These are phyloP conservation scores for Neurospora sp. DNA, from an alignment of 495 filamentous ascomycete species.

Conservation along the genomic window DNA sequence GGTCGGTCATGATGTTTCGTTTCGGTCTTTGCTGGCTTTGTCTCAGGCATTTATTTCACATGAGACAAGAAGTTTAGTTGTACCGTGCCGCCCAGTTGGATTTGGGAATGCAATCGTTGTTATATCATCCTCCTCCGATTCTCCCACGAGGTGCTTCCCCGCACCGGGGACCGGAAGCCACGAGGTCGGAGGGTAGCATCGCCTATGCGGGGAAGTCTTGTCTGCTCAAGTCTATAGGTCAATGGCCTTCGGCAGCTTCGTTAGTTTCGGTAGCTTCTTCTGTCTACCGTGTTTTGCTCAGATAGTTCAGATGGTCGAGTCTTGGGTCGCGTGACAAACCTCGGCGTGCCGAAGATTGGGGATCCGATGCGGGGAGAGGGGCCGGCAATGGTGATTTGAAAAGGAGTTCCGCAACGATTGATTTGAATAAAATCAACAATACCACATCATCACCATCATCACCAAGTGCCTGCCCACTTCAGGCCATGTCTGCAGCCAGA, in stretches of 20 bases:
- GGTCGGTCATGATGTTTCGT: neutral
- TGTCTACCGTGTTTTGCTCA: neutral
- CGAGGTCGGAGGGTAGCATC: neutral
- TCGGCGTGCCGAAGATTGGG: neutral
- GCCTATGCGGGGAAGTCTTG: neutral
- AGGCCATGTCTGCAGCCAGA: too few relatives aligned
- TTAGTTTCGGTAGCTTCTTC: neutral
- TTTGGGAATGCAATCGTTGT: neutral
- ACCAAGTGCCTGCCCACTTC: too few relatives aligned
- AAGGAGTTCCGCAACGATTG: too few relatives aligned
- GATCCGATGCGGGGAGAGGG: neutral
- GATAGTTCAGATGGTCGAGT: neutral
- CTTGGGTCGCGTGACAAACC: neutral
- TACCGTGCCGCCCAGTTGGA: neutral
- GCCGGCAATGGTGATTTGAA: neutral
- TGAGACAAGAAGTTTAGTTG: neutral
- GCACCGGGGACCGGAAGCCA: neutral
- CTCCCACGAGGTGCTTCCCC: neutral
- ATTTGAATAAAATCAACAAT: too few relatives aligned
- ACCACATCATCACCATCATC: too few relatives aligned
- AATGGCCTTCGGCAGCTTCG: neutral
- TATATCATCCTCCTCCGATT: neutral
- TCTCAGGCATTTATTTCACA: too few relatives aligned
- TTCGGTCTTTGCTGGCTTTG: neutral
- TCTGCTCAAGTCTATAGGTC: neutral